A percentile compares a stretch with the other conserved stretches of the same genome.
Conservation (phyloP, 495 filamentous ascomycete species). For the Symbiotaphrina buchneri region DNA sequence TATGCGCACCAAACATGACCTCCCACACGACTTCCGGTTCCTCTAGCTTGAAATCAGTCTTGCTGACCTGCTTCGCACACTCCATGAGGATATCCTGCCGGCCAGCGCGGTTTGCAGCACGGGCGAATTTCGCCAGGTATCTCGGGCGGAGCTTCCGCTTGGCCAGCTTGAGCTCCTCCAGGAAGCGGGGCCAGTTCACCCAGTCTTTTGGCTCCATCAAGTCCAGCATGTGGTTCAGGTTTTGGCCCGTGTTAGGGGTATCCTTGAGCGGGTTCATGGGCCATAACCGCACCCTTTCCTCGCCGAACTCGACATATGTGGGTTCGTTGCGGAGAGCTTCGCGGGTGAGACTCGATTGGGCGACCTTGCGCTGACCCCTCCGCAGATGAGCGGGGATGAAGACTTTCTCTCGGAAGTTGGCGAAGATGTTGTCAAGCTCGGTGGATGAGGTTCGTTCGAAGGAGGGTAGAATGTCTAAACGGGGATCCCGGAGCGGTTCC, state of each 20-base stretch:
- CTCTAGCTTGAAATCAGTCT: constrained; percentile 11
- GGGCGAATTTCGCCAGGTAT: constrained; percentile 9
- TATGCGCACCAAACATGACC: constrained; percentile 8
- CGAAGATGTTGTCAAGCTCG: constrained; percentile 23
- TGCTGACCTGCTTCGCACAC: constrained; percentile 9
- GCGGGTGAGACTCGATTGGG: constrained; percentile 8
- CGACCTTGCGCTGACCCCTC: constrained; percentile 12
- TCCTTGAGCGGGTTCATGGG: constrained; percentile 12
- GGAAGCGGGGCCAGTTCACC: constrained; percentile 12
- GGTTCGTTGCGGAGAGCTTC: constrained; percentile 11
- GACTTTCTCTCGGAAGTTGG: constrained; percentile 12
- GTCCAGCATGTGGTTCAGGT: constrained; percentile 8
- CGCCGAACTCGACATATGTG: constrained; percentile 11
- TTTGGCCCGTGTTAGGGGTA: constrained; percentile 8
- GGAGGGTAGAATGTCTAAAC: too few species aligned
- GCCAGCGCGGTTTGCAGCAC: constrained; percentile 8
- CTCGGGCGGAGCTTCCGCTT: not conserved
- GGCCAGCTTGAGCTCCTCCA: constrained; percentile 10
- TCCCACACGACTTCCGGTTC: constrained; percentile 5
- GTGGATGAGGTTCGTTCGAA: constrained; percentile 25
- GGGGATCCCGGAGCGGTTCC: too few species aligned
- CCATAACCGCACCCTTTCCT: constrained; percentile 12
- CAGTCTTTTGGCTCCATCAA: constrained; percentile 11
- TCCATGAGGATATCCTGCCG: constrained; percentile 10
- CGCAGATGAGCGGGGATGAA: constrained; percentile 15